Conservation (phyloP, 176 grass and related monocot genomes). For the Aegilops umbellulata region DNA sequence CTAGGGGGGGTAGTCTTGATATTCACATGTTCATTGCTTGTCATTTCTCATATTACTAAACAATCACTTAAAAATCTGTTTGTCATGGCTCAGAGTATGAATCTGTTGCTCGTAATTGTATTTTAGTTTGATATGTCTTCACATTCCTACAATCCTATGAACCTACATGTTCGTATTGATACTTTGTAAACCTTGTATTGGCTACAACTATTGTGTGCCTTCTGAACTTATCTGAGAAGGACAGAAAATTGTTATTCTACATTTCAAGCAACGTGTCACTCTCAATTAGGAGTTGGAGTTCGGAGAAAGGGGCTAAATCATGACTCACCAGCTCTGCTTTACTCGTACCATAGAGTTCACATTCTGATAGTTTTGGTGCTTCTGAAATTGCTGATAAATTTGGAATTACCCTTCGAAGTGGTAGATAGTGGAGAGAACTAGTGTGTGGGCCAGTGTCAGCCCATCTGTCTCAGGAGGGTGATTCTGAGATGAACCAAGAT, state of each 20-base stretch:
- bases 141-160: too few relatives aligned
- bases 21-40: too few relatives aligned
- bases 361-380: neutral
- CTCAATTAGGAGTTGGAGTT: slow-evolving; percentile 62
- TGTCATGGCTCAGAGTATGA: too few relatives aligned
- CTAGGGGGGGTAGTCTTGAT: too few relatives aligned
- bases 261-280: slow-evolving; percentile 57
- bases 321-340: slow-evolving; percentile 42
- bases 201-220: too few relatives aligned
- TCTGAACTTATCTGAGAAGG: neutral
- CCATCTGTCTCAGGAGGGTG: slow-evolving; percentile 40
- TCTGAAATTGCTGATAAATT: neutral
- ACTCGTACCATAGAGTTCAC: neutral
- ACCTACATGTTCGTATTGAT: too few relatives aligned
- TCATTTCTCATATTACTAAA: too few relatives aligned
- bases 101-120: too few relatives aligned
- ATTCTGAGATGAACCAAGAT: slow-evolving; percentile 44
- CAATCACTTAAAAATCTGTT: too few relatives aligned
- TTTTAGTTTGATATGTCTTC: too few relatives aligned
- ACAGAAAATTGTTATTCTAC: neutral
- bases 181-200: too few relatives aligned
- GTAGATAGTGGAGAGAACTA: slow-evolving; percentile 80
- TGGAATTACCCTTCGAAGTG: slow-evolving; percentile 37
- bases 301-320: slow-evolving; percentile 61
- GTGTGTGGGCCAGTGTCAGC: slow-evolving; percentile 78